Evolutionary conservation across 192 early-diverging fungal species (phyloP).

Genomic region (Haplosporangium gracile): DNA sequence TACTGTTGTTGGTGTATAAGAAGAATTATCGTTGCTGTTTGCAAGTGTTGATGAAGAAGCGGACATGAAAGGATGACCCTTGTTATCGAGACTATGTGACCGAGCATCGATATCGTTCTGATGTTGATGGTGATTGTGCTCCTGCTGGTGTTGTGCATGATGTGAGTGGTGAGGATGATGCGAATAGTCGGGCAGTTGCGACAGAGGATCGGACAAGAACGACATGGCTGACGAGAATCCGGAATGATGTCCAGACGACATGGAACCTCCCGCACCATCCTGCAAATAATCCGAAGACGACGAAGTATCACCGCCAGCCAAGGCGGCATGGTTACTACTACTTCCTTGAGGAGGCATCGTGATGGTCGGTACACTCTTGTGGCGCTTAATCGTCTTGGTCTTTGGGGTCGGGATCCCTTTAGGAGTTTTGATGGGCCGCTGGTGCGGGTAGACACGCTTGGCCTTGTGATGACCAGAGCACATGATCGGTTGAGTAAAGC

Average conservation of each 20-base stretch:
- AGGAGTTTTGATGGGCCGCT: constrained; percentile 17
- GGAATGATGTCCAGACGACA: neutral
- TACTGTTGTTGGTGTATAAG: neutral
- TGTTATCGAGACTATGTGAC: neutral
- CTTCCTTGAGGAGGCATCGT: neutral
- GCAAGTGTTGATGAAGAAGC: neutral
- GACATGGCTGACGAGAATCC: constrained; percentile 15
- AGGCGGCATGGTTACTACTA: neutral
- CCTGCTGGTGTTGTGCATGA: neutral
- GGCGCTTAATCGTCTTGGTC: constrained; percentile 41
- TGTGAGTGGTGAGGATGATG: constrained; percentile 2
- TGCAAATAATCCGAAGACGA: constrained; percentile 5
- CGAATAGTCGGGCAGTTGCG: neutral
- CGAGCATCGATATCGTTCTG: neutral
- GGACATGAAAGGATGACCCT: neutral
- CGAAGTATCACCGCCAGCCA: neutral
- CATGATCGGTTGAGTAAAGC: constrained; percentile 47
- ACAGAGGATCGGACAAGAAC: constrained; percentile 14
- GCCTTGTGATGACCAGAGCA: constrained; percentile 55
- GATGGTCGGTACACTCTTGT: constrained; percentile 45
- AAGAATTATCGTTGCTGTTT: neutral
- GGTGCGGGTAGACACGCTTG: constrained; percentile 41
- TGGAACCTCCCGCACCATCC: neutral
- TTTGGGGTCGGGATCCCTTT: constrained; percentile 44
- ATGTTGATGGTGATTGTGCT: neutral